These are phyloP conservation scores for Ilyonectria sp. DNA, from an alignment of 2,329 filamentous ascomycete genomes.

Conservation along the genomic window DNA sequence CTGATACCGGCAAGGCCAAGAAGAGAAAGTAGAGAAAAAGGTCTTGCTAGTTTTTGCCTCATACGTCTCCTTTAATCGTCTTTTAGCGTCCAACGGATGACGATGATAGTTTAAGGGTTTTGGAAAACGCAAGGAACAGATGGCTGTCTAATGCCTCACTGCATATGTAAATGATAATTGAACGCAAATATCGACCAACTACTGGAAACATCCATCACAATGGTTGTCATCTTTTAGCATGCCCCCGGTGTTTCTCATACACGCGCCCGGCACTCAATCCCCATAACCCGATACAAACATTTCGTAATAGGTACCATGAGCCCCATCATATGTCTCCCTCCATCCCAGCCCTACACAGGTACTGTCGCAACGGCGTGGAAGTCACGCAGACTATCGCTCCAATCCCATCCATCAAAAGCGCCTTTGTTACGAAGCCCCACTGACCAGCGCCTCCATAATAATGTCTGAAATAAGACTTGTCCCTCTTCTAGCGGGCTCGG, in stretches of 20 bases:
- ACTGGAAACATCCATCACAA: not conserved
- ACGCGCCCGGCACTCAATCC: not conserved
- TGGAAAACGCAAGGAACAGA: not conserved
- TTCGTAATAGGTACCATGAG: slow-evolving; percentile 3
- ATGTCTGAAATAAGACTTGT: not conserved
- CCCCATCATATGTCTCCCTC: slow-evolving; percentile 10
- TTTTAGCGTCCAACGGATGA: not conserved
- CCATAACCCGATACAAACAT: not conserved
- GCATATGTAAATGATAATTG: slow-evolving; percentile 15
- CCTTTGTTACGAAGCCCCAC: not conserved
- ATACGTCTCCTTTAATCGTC: not conserved
- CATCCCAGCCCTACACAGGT: slow-evolving; percentile 24
- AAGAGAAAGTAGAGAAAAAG: slow-evolving; percentile 56
- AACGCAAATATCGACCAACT: slow-evolving; percentile 1
- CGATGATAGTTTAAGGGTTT: slow-evolving; percentile 10
- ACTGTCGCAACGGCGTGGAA: not conserved
- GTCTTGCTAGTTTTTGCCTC: not conserved
- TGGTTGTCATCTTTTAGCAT: not conserved
- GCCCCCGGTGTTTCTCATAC: too few relatives aligned
- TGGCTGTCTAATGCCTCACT: not conserved
- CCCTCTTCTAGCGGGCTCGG: not conserved
- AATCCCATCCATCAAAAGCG: slow-evolving; percentile 1
- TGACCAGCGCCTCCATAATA: not conserved
- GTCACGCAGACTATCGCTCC: not conserved
- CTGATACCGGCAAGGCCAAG: slow-evolving; percentile 62